Base-by-base conservation (phyloP, 1,139 yeast genomes). In the Suhomyces anneliseae region DNA sequence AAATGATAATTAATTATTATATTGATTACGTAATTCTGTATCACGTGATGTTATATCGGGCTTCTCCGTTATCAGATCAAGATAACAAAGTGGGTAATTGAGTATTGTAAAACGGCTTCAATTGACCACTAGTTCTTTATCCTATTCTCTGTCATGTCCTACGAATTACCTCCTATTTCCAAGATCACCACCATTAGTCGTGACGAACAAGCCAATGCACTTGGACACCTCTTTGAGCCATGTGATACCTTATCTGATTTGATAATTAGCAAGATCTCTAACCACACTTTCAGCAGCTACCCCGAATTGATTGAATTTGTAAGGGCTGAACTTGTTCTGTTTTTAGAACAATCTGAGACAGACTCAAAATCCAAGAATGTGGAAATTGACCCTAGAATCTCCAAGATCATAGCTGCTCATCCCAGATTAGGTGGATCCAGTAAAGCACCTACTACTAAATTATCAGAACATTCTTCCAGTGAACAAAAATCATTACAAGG, bases 401-500 rank as follows among this genome's bases (percentile, higher is more conserved):
- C 76, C 43, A 68, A 76, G 39, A 85, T 86, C 47, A 79, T 90
- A 15, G 83, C 89, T 1, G 96, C 97, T 0, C 97, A 90, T 66
- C 97, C 97, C n/a, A 73, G 97, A 48, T 72, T 90, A 29, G 97
- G 92, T 0, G 90, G 75, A 53, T 83, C 78, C 62, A 54, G 59
- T 2, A 51, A 53, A 12, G 63, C 68, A 11, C 54, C 71, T 41
- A 63, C 67, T 26, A 74, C 66, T 27, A 61, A 66, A 24, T 68
- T 85, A 33, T 85, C 95, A 8, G 70, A 66, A 5, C 93, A 87
- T 58, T 87, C 96, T 2, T 69, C 76, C 31, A 66, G 70, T 4
- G 97, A 90, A 62, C 97, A 90, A 61, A 79, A 77, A 49, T 79
- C 85, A 11, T 71, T 90, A 40, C 74, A 71, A 48, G 68, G 67